A percentile compares a stretch with the other conserved stretches of the same genome.
These are phyloP conservation scores for Psilocybe sp. DNA, from an alignment of 768 basidiomycete species.

Conservation along the genomic window DNA sequence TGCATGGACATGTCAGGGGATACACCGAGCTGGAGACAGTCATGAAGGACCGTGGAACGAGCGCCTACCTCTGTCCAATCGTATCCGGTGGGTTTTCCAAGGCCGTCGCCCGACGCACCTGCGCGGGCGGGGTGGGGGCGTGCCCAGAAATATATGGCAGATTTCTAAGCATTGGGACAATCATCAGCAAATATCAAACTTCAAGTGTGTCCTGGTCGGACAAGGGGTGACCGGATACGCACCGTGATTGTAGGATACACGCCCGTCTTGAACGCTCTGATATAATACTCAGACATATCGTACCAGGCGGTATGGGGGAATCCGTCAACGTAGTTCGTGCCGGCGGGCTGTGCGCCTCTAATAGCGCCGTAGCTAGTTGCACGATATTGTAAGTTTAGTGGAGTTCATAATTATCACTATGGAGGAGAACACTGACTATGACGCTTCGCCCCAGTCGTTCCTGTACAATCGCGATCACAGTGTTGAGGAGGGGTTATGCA, in stretches of 20 bases:
- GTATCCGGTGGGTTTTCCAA: constrained; percentile 47
- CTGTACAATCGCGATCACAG: constrained; percentile 18
- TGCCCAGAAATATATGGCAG: constrained; percentile 56
- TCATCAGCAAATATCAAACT: background rate
- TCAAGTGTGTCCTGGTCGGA: background rate
- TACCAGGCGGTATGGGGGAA: constrained; percentile 57
- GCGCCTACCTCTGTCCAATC: constrained; percentile 47
- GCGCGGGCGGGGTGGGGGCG: constrained; percentile 60
- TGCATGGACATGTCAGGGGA: background rate
- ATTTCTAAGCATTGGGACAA: constrained; percentile 26
- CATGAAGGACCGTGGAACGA: constrained; percentile 6
- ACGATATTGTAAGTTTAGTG: background rate
- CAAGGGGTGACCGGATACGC: constrained; percentile 28
- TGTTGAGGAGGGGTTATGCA: background rate
- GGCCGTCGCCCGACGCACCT: constrained; percentile 36
- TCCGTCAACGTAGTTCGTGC: constrained; percentile 40
- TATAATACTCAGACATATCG: constrained; percentile 62
- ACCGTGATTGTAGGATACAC: constrained; percentile 55
- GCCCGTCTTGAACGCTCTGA: constrained; percentile 67
- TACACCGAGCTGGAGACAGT: background rate
- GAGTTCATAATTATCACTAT: background rate
- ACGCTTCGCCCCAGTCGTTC: constrained; percentile 79
- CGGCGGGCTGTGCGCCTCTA: constrained; percentile 43
- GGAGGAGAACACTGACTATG: constrained; percentile 41
- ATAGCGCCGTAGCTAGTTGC: constrained; percentile 51